Evolutionary conservation across 306 rosid genomes (phyloP), one percentile per base, ranked within the genome.

Genomic region (Lagenaria siceraria): DNA sequence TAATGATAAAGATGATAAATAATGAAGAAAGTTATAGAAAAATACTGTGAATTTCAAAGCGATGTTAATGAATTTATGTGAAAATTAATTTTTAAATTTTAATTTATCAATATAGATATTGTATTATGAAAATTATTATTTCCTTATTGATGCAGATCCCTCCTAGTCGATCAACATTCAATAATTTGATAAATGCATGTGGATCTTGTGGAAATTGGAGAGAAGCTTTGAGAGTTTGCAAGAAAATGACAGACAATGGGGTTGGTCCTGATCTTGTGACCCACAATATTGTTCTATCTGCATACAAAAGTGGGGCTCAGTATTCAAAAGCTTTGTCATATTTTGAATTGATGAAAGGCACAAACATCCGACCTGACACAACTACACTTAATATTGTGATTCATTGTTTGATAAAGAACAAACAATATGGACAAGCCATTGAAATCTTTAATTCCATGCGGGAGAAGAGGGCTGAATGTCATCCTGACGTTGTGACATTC

Each of bases 181-280:
- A 94, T 89, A 91, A 92, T 87, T 81, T 94, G 88, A 94, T 94
- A 80, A 94, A 94, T 86, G 97, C 98, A 13, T 94, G 97, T 78
- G 98, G 98, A 56, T 94, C 97, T 76, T 82, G 90, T 87, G 98
- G 97, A 78, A 92, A 94, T 87, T 94, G 98, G 98, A 89, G 88
- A 81, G 98, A 90, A 85, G 98, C 98, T 56, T 89, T 94, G 71
- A 86, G 84, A 38, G 75, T 90, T 82, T 92, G 95, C 96, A 92
- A 90, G 92, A 89, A 85, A 87, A 94, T 94, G 98, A 88, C 97
- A 19, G 97, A 92, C 80, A 92, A 92, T 78, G 98, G 98, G 82
- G 88, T 94, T 80, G 98, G 98, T 54, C 98, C 98, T 68, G 98
- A 94, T 90, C 96, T 94, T 79, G 95, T 94, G 78, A 94, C 98